Conservation (phyloP, 768 basidiomycete species). For the Lactarius quietus region DNA sequence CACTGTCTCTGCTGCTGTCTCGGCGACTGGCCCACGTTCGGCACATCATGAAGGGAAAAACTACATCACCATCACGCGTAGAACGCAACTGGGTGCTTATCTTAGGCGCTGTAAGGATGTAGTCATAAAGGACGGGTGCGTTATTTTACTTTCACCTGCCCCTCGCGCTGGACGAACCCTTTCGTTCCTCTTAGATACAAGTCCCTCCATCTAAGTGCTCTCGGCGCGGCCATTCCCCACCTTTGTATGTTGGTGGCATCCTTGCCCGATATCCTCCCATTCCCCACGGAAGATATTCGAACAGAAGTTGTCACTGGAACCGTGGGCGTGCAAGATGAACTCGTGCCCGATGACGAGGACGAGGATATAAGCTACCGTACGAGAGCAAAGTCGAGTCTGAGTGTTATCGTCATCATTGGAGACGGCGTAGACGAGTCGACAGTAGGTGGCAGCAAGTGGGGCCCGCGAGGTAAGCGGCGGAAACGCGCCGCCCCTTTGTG, state of each 20-base stretch:
- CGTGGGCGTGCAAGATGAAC: slow-evolving; percentile 72
- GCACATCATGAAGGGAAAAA: slow-evolving; percentile 79
- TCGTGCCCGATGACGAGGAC: slow-evolving; percentile 70
- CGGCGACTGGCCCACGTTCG: slow-evolving; percentile 77
- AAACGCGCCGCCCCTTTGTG: neutral
- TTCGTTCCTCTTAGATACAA: slow-evolving; percentile 49
- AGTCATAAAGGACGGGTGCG: slow-evolving; percentile 68
- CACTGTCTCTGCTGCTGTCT: slow-evolving; percentile 67
- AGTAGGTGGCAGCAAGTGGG: slow-evolving; percentile 25
- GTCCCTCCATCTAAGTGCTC: slow-evolving; percentile 68
- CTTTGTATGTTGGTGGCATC: slow-evolving; percentile 66
- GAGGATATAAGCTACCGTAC: slow-evolving; percentile 61
- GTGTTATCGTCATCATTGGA: slow-evolving; percentile 55
- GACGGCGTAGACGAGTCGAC: slow-evolving; percentile 50
- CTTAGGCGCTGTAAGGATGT: slow-evolving; percentile 73
- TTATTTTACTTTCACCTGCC: neutral
- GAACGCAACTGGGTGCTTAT: slow-evolving; percentile 67
- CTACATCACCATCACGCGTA: slow-evolving; percentile 74
- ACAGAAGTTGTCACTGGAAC: slow-evolving; percentile 65
- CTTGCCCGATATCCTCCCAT: slow-evolving; percentile 70
- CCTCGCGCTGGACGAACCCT: neutral
- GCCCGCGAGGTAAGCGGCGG: slow-evolving; percentile 23
- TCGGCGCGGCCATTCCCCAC: slow-evolving; percentile 89
- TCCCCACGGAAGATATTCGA: slow-evolving; percentile 55
- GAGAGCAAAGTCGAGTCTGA: slow-evolving; percentile 67